These are phyloP conservation scores for Bretschneidera sinensis DNA, from an alignment of 345 rosid genomes.

Conservation along the genomic window DNA sequence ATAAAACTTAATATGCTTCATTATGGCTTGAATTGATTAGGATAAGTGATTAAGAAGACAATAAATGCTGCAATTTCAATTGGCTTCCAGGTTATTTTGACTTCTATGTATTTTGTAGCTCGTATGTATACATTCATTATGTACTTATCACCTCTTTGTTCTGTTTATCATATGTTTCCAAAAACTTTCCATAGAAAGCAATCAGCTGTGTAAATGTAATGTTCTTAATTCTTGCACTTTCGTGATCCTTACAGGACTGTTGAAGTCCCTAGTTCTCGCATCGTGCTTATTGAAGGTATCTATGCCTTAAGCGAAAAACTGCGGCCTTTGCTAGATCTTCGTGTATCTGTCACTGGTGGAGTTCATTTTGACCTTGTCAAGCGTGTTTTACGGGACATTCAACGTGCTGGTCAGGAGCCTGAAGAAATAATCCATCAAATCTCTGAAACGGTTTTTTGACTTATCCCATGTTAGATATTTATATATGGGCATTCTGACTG, in stretches of 20 bases:
- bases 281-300: conserved; percentile 94
- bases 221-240: conserved; percentile 14
- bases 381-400: conserved; percentile 92
- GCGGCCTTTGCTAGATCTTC: conserved; percentile 87
- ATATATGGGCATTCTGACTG: conserved; percentile 10
- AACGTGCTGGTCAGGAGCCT: conserved; percentile 98
- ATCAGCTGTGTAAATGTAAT: conserved; percentile 11
- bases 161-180: background rate
- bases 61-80: no score
- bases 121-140: background rate
- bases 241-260: conserved; percentile 53
- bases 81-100: background rate
- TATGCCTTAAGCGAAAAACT: conserved; percentile 88
- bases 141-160: no score
- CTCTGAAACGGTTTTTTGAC: conserved; percentile 76
- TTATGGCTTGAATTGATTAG: no score
- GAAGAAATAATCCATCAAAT: conserved; percentile 98
- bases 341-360: conserved; percentile 96
- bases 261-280: conserved; percentile 87
- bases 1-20: no score
- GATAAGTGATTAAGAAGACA: no score
- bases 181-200: background rate
- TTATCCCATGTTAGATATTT: conserved; percentile 20
- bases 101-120: background rate
- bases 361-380: conserved; percentile 98